phyloP scores from a whole-genome alignment of 306 rosid genomes.

The Begonia masoniana region DNA sequence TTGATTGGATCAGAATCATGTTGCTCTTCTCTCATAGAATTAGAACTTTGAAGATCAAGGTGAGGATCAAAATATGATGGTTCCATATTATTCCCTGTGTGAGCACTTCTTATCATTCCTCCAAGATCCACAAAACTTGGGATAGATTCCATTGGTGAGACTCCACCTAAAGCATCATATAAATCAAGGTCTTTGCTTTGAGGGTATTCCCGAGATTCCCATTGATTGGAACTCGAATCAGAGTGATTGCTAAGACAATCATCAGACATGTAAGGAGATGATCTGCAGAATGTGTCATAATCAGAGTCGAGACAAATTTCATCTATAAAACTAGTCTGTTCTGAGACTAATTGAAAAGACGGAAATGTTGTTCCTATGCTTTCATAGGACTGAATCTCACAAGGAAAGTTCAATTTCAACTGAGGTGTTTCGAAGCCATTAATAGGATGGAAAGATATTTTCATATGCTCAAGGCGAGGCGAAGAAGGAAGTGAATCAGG shows the following conservation, averaged over 20 bases:
- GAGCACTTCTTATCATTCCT: constrained; percentile 11
- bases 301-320: constrained; percentile 58
- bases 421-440: constrained; percentile 50
- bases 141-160: constrained; percentile 35
- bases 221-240: constrained; percentile 60
- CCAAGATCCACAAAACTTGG: constrained; percentile 24
- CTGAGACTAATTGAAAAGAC: constrained; percentile 82
- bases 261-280: constrained; percentile 63
- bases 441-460: constrained; percentile 78
- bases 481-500: constrained; percentile 59
- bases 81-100: constrained; percentile 22
- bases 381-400: constrained; percentile 48
- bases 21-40: neutral
- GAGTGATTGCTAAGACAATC: constrained; percentile 64
- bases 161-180: constrained; percentile 27
- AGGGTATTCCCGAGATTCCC: constrained; percentile 67
- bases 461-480: constrained; percentile 94
- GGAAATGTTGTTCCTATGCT: constrained; percentile 53
- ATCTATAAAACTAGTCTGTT: constrained; percentile 41
- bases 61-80: constrained; percentile 36
- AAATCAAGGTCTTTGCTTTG: constrained; percentile 34
- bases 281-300: constrained; percentile 89
- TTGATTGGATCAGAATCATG: constrained; percentile 1
- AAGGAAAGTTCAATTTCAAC: constrained; percentile 64
- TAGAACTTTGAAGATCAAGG: constrained; percentile 20